Evolutionary conservation across 345 rosid species (phyloP).

Genomic region (Psidium guajava): DNA sequence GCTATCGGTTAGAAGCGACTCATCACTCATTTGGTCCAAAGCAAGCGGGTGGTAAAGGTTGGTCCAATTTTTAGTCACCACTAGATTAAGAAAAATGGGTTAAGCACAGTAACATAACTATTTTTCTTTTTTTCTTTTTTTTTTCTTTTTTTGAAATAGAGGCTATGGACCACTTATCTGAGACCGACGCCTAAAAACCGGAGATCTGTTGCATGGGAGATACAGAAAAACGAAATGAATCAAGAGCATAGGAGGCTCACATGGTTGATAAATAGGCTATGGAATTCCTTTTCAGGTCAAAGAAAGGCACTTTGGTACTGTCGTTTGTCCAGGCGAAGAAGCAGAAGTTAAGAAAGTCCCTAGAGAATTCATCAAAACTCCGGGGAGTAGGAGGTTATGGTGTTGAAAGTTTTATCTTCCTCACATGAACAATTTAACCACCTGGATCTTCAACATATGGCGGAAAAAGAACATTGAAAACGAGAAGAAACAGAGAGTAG

Average conservation of each 20-base stretch:
- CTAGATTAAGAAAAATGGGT: background rate
- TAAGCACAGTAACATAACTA: too few relatives aligned
- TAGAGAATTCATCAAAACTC: background rate
- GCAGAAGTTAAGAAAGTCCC: background rate
- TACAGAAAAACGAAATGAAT: background rate
- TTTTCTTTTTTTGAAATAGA: background rate
- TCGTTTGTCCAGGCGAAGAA: background rate
- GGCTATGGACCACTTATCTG: background rate
- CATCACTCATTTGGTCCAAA: background rate
- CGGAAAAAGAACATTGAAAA: background rate
- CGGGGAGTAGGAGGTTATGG: background rate
- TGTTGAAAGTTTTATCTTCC: background rate
- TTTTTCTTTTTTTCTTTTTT: too few relatives aligned
- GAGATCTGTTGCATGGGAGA: background rate
- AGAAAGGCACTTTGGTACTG: background rate
- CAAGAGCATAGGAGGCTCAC: background rate
- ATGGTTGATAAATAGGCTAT: background rate
- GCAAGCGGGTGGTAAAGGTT: background rate
- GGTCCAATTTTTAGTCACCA: background rate
- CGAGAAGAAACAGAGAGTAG: background rate
- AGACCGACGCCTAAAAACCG: background rate
- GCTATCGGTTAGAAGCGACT: background rate
- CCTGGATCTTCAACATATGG: background rate
- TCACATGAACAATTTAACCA: background rate
- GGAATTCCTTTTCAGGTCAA: too few relatives aligned